Base-by-base conservation (phyloP, 257 asterid species). In the Galeopsis tetrahit region DNA sequence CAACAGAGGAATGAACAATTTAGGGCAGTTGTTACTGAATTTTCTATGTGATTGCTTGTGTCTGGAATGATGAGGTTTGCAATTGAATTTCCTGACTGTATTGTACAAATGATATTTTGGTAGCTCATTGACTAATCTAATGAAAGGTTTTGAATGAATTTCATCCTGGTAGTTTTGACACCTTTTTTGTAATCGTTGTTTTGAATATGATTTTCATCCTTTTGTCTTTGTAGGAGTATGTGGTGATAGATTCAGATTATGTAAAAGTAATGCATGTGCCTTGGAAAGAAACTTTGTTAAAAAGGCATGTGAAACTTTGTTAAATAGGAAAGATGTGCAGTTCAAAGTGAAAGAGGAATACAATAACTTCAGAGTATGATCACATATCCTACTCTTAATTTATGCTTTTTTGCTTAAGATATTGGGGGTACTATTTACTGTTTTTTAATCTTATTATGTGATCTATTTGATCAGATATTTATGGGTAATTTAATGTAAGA, bases 211-310 rank as follows among this genome's bases (percentile, higher is more conserved):
- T 67, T n/a, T 2, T 31, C 48, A 13, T 48, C 34, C 9, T 8
- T 40, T 4, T 17, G 31, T 55, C 44, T 35, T 33, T 35, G 34
- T 66, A 33, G 6, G 52, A 65, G 42, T 32, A 14, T 3, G 6
- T 33, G 17, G 57, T 63, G 65, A 14, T 55, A n/a, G 28, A n/a
- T 74, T 42, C n/a, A 15, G 42, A 33, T 51, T 46, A 4, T 63
- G 36, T 58, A n/a, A 43, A 3, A 10, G 10, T 60, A 17, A 17
- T 6, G 9, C 34, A 42, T 15, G 32, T 52, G 32, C 58, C 9
- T 46, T 46, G 53, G 15, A 46, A 46, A 46, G n/a, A 10, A 46
- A 13, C 6, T 46, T 46, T 46, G 13, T 46, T 11, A 11, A 3
- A 46, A 46, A 13, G 53, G 7, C 15, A 46, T 46, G 53, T 46